phyloP scores from a whole-genome alignment of 116 monocot genomes.

The Zostera marina region DNA sequence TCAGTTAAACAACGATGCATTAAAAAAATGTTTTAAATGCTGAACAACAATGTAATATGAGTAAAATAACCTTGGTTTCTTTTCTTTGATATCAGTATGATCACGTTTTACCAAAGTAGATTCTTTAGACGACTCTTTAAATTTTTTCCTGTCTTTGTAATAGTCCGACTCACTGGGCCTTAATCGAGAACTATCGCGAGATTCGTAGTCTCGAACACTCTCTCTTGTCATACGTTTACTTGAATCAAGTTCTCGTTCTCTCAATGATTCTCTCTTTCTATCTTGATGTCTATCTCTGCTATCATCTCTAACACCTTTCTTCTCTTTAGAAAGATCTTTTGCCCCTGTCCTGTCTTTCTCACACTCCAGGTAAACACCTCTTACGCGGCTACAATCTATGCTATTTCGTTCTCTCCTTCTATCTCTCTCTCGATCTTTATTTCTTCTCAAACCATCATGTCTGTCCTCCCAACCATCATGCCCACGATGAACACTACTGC shows the following conservation, averaged over 20 bases:
- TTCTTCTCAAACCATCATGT: neutral
- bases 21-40: neutral
- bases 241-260: constrained; percentile 11
- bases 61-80: constrained; percentile 21
- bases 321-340: constrained; percentile 1
- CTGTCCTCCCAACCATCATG: constrained; percentile 21
- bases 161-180: constrained; percentile 22
- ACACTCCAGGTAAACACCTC: constrained; percentile 22
- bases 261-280: constrained; percentile 4
- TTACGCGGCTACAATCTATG: constrained; percentile 12
- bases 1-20: no score
- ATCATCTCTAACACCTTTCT: constrained; percentile 1
- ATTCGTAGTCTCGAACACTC: neutral
- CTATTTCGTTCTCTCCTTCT: constrained; percentile 2
- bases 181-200: constrained; percentile 12
- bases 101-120: constrained; percentile 7
- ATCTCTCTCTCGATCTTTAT: constrained; percentile 1
- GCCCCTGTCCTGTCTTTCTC: constrained; percentile 23
- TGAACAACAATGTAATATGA: neutral
- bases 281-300: neutral
- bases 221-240: constrained; percentile 14
- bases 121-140: constrained; percentile 16
- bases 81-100: constrained; percentile 20
- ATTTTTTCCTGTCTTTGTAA: constrained; percentile 1
- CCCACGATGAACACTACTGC: constrained; percentile 27